Evolutionary conservation across 2,329 filamentous ascomycete genomes (phyloP).

Genomic region (Phialophora macrospora): DNA sequence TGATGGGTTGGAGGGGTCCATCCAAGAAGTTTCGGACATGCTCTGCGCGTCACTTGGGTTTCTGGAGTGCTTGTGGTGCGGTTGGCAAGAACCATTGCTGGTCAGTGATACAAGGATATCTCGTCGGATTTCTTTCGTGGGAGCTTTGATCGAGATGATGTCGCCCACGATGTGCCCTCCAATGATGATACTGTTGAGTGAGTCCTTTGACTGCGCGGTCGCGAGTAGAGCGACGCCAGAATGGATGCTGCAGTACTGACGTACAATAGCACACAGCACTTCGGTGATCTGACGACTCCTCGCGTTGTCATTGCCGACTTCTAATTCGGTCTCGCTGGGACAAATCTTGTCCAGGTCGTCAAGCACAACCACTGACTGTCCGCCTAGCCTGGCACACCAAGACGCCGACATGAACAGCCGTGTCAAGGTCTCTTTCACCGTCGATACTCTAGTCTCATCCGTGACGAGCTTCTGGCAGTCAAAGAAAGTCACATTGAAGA

Average conservation of each 20-base stretch:
- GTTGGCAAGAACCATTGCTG: constrained; percentile 43
- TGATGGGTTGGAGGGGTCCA: constrained; percentile 70
- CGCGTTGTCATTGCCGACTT: constrained; percentile 91
- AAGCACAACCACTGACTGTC: constrained; percentile 80
- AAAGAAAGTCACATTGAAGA: constrained; percentile 86
- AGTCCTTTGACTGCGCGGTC: constrained; percentile 91
- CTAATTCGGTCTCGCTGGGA: constrained; percentile 89
- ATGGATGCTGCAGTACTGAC: constrained; percentile 79
- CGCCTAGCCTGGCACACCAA: constrained; percentile 88
- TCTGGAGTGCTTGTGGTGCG: constrained; percentile 50
- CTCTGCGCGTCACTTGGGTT: constrained; percentile 43
- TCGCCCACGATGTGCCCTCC: constrained; percentile 92
- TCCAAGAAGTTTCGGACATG: constrained; percentile 67
- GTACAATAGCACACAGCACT: constrained; percentile 78
- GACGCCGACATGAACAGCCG: constrained; percentile 85
- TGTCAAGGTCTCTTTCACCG: constrained; percentile 85
- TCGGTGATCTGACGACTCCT: constrained; percentile 92
- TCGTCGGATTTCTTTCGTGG: constrained; percentile 86
- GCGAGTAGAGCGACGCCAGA: constrained; percentile 85
- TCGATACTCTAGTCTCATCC: constrained; percentile 86
- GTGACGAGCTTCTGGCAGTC: constrained; percentile 85
- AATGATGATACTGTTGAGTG: constrained; percentile 85
- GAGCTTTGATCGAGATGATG: constrained; percentile 85
- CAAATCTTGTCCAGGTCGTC: constrained; percentile 94
- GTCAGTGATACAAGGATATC: constrained; percentile 82